Evolutionary conservation across 345 rosid genomes (phyloP).

Genomic region (Gossypium rotundifolium): DNA sequence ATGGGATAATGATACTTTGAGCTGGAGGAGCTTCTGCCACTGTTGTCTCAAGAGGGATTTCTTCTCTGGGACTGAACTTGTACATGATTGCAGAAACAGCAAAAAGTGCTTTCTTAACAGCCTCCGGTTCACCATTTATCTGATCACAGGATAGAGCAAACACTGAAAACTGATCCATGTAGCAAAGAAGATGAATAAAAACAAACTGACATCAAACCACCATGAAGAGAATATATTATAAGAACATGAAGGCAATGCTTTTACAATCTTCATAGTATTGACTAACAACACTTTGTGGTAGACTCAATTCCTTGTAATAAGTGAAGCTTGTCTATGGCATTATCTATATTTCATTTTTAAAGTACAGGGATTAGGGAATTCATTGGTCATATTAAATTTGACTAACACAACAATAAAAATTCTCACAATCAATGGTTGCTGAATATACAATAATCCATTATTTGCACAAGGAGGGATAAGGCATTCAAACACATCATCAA

Average conservation of each 20-base stretch:
- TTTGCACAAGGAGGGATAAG: not conserved
- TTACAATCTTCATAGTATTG: not conserved
- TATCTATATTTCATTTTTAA: not conserved
- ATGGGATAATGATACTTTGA: conserved; percentile 78
- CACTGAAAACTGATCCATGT: not conserved
- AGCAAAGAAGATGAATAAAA: not conserved
- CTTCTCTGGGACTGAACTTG: conserved; percentile 78
- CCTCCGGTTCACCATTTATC: conserved; percentile 76
- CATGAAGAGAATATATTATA: not conserved
- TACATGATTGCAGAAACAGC: conserved; percentile 88
- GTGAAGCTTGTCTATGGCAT: not conserved
- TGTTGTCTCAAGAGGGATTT: conserved; percentile 71
- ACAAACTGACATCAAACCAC: not conserved
- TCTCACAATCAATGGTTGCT: not conserved
- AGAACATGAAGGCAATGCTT: not conserved
- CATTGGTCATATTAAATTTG: not conserved
- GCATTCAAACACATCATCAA: not conserved
- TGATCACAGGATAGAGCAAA: conserved; percentile 20
- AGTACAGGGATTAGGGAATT: not conserved
- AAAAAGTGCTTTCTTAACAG: conserved; percentile 78
- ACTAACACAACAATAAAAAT: not conserved
- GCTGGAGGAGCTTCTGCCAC: conserved; percentile 56
- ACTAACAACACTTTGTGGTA: not conserved
- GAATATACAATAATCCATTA: not conserved
- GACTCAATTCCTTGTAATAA: not conserved